Evolutionary conservation across 1,284 basidiomycete genomes (phyloP).

Genomic region (Tilletia horrida): DNA sequence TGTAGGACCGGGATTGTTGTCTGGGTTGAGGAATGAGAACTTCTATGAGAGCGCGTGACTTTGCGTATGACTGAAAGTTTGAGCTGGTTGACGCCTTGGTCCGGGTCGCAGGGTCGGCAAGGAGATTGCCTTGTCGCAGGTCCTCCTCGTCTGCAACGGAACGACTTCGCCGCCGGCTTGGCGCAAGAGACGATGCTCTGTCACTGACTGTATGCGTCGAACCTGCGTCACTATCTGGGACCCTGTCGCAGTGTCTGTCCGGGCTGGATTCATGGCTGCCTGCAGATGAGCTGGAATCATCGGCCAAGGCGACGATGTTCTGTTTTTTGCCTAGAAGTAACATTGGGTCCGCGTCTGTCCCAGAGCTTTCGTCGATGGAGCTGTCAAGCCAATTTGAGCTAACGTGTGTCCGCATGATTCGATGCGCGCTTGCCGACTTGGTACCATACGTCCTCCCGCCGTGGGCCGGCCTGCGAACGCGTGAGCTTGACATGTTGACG

Average conservation of each 20-base stretch:
- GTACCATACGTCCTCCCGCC: slow-evolving; percentile 3
- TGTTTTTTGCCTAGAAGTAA: background rate
- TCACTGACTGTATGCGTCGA: too few relatives aligned
- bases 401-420: slow-evolving; percentile 1
- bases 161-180: background rate
- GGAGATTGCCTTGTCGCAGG: background rate
- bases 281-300: slow-evolving; percentile 6
- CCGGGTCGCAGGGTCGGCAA: background rate
- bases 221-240: background rate
- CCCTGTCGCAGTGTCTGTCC: background rate
- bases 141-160: background rate
- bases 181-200: background rate
- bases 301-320: background rate
- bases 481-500: too few relatives aligned
- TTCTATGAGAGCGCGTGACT: background rate
- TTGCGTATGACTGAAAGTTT: background rate
- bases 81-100: background rate
- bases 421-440: slow-evolving; percentile 1
- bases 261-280: background rate
- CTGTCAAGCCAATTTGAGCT: slow-evolving; percentile 4
- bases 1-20: background rate
- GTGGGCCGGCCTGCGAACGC: background rate
- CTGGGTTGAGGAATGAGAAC: slow-evolving; percentile 12
- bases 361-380: background rate
- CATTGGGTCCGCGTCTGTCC: background rate